Base-by-base conservation (phyloP, 2,329 filamentous ascomycete species). In the Aureobasidium namibiae region DNA sequence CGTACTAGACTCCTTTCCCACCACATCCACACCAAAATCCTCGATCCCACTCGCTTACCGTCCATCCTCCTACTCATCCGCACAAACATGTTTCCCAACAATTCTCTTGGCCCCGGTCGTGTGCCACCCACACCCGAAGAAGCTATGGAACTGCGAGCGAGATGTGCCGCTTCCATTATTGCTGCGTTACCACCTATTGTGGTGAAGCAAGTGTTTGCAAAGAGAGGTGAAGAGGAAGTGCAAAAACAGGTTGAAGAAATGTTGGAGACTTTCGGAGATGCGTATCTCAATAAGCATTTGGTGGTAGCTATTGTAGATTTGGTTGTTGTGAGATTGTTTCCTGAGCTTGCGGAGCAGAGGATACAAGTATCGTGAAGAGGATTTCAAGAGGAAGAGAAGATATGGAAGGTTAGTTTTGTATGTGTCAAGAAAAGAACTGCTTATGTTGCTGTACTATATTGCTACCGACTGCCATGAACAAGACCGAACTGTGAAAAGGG, bases 271-370 rank as follows among this genome's bases (percentile, higher is more conserved):
- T 86, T 96, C 65, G 83, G 82, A 16, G 91, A 96, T 73, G 78
- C 82, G 54, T 96, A 96, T 74, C 87, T 91, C 74, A 99, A 99
- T 75, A 95, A 92, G 75, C 91, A 96, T 74, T 76, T 97, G 33
- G 77, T 96, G 65, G 96, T 95, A 69, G 80, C 84, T 45, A 78
- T 94, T 49, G 75, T 97, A 34, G 94, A 99, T 74, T 74, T 92
- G 60, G 71, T 96, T 2, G 77, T 96, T n/a, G 82, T 90, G 60
- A 84, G 87, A 64, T 73, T 97, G 62, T 82, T 96, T 69, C 94
- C 94, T 4, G 94, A 99, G 75, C 72, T 97, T 5, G 26, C 26
- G 26, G 26, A 9, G 4, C 26, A 9, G 9, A 9, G 26, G 26
- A 9, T 29, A 5, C 4, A 9, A 29, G 33, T n/a, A 16, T 34